Evolutionary conservation across 2,329 filamentous ascomycete genomes (phyloP).

Genomic region (Cladosporium sphaerospermum): DNA sequence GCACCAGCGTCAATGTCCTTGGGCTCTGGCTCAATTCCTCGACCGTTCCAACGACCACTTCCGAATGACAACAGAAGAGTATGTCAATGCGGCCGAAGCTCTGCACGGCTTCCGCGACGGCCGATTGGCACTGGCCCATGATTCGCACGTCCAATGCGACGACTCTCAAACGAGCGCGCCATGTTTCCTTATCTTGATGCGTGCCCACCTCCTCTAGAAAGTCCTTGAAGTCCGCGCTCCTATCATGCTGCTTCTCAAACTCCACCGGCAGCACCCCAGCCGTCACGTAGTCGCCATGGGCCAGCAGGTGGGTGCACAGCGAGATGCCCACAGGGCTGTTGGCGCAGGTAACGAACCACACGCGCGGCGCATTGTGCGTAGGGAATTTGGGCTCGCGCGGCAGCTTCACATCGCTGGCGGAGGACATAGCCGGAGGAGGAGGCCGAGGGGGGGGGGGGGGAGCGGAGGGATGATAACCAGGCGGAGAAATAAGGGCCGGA

Average conservation of each 20-base stretch:
- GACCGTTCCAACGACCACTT: constrained; percentile 83
- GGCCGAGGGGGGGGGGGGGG: neutral
- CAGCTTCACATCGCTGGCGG: constrained; percentile 23
- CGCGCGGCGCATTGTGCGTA: constrained; percentile 62
- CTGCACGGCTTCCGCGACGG: constrained; percentile 77
- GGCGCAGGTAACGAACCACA: constrained; percentile 87
- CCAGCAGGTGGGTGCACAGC: constrained; percentile 71
- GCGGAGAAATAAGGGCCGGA: neutral
- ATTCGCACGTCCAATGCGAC: constrained; percentile 54
- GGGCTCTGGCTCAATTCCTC: constrained; percentile 76
- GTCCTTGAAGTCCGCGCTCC: constrained; percentile 71
- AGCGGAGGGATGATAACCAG: neutral
- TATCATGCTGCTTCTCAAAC: constrained; percentile 61
- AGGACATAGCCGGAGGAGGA: constrained; percentile 9
- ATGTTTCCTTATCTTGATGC: constrained; percentile 57
- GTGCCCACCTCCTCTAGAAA: constrained; percentile 57
- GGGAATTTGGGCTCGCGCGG: constrained; percentile 48
- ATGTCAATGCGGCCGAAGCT: constrained; percentile 86
- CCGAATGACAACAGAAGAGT: constrained; percentile 79
- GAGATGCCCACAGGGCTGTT: constrained; percentile 79
- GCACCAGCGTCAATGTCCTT: constrained; percentile 69
- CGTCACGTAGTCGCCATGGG: constrained; percentile 87
- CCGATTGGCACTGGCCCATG: constrained; percentile 70
- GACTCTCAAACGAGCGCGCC: constrained; percentile 68
- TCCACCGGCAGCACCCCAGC: constrained; percentile 74